These are phyloP conservation scores for Elaeis oleifera DNA, from an alignment of 202 grass and related monocot genomes.

Conservation along the genomic window DNA sequence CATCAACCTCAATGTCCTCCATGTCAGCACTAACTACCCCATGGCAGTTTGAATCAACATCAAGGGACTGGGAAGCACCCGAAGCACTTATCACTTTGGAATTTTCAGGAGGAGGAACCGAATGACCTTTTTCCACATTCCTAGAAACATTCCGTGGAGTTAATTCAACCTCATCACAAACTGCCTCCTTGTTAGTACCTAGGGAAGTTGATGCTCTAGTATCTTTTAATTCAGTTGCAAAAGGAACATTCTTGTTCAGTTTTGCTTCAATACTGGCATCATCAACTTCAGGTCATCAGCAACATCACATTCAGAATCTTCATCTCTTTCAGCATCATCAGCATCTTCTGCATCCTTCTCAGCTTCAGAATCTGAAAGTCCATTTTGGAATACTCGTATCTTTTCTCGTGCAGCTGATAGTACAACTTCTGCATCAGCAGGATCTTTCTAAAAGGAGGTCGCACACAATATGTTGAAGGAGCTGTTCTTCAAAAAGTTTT, in stretches of 20 bases:
- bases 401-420: constrained; percentile 75
- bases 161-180: constrained; percentile 13
- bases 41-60: constrained; percentile 39
- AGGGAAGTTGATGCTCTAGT: constrained; percentile 16
- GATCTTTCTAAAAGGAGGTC: constrained; percentile 73
- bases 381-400: constrained; percentile 81
- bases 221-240: constrained; percentile 28
- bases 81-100: constrained; percentile 28
- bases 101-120: constrained; percentile 27
- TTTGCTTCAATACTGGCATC: constrained; percentile 48
- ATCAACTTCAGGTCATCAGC: constrained; percentile 82
- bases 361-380: constrained; percentile 47
- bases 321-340: constrained; percentile 76
- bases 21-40: constrained; percentile 31
- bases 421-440: constrained; percentile 58
- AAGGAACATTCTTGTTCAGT: constrained; percentile 27
- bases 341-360: constrained; percentile 38
- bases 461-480: constrained; percentile 91
- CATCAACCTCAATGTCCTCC: constrained; percentile 64
- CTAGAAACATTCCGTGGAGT: constrained; percentile 7
- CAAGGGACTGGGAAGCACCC: constrained; percentile 21
- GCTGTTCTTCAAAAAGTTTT: constrained; percentile 95
- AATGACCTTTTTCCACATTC: constrained; percentile 32
- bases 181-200: constrained; percentile 21
- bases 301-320: constrained; percentile 85